Conservation (phyloP, 192 early-diverging fungal species). For the Backusella circina region DNA sequence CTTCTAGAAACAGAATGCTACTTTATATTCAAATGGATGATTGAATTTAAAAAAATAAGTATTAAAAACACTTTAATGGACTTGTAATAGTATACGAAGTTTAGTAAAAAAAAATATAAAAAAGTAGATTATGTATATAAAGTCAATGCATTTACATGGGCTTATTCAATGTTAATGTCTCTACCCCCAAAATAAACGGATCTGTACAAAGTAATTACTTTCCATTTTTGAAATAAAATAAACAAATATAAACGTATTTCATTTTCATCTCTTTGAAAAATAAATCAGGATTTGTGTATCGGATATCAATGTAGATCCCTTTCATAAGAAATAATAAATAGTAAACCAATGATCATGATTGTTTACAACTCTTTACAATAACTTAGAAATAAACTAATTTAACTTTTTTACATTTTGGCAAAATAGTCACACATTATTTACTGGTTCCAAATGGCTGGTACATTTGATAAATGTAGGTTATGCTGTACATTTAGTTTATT, state of each 20-base stretch:
- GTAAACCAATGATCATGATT: neutral
- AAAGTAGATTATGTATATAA: neutral
- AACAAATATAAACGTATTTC: neutral
- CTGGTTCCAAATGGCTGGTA: neutral
- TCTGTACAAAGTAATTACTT: constrained; percentile 1
- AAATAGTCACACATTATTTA: neutral
- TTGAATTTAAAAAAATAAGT: too few species aligned
- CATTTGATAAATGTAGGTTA: neutral
- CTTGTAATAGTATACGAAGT: neutral
- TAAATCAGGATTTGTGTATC: neutral
- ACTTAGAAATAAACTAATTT: neutral
- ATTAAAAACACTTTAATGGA: too few species aligned
- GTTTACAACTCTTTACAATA: neutral
- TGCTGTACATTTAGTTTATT: neutral
- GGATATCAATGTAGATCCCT: neutral
- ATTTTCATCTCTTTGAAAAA: neutral
- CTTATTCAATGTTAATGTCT: neutral
- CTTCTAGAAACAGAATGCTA: neutral
- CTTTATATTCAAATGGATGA: too few species aligned
- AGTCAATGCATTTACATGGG: neutral
- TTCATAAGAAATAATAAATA: neutral
- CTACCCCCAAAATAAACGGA: neutral
- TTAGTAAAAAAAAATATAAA: neutral
- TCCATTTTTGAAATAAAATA: neutral
- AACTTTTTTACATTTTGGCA: neutral